These are phyloP conservation scores for Mortierella alpina DNA, from an alignment of 192 early-diverging fungal species.

Conservation along the genomic window DNA sequence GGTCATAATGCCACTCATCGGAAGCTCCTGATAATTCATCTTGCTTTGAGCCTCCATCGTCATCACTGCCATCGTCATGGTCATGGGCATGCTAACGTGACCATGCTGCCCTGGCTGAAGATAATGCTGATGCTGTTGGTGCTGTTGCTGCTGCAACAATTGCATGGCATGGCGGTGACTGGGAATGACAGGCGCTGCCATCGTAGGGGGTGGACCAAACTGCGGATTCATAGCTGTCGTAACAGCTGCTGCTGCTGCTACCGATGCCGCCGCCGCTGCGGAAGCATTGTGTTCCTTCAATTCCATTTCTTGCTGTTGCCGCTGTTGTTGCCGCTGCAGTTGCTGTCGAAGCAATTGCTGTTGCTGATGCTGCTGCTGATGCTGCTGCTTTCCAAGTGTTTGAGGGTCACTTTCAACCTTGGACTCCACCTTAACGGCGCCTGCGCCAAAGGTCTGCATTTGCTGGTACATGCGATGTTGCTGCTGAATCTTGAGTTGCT, in stretches of 20 bases:
- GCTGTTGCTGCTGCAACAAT: constrained; percentile 38
- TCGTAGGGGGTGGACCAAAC: background rate
- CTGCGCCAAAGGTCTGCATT: constrained; percentile 43
- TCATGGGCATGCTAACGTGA: constrained; percentile 10
- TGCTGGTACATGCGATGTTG: constrained; percentile 50
- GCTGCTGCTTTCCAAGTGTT: constrained; percentile 30
- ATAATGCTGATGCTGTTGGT: constrained; percentile 15
- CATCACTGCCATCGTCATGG: constrained; percentile 36
- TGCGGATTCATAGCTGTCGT: too few species aligned
- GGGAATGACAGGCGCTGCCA: constrained; percentile 43
- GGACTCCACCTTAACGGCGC: constrained; percentile 31
- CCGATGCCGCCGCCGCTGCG: background rate
- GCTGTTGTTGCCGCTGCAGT: constrained; percentile 43
- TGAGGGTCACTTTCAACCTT: constrained; percentile 13
- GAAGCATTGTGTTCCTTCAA: constrained; percentile 11
- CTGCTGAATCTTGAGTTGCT: constrained; percentile 49
- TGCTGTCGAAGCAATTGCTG: constrained; percentile 44
- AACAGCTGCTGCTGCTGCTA: background rate
- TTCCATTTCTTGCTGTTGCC: constrained; percentile 32
- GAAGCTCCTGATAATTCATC: constrained; percentile 27
- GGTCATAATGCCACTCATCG: constrained; percentile 3
- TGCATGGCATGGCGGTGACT: constrained; percentile 49
- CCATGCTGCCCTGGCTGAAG: constrained; percentile 2
- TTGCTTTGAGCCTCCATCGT: constrained; percentile 41
- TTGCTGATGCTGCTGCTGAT: constrained; percentile 39